Percentiles rank a stretch among this genome's conserved stretches.
Conservation (phyloP, 768 basidiomycete genomes). For the Steccherinum ochraceum region DNA sequence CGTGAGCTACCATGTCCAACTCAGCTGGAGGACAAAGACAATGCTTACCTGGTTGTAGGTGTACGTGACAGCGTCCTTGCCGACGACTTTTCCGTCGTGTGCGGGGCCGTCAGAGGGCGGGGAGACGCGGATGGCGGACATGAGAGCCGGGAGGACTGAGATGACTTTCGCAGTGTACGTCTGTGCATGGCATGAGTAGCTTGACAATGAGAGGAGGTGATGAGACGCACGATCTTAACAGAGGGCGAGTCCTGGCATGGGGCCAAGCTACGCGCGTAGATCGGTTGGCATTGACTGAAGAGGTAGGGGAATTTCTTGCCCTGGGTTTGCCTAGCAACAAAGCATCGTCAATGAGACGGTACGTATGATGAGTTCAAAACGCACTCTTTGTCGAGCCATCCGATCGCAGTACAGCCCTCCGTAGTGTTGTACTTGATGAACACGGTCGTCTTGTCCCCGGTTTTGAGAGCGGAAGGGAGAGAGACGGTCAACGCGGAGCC, state of each 20-base stretch:
- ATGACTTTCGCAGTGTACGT: constrained; percentile 80
- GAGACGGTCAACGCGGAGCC: constrained; percentile 67
- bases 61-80: constrained; percentile 69
- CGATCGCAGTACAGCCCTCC: constrained; percentile 65
- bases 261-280: constrained; percentile 73
- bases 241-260: constrained; percentile 89
- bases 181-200: constrained; percentile 35
- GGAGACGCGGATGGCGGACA: constrained; percentile 76
- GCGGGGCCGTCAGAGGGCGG: constrained; percentile 65
- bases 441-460: constrained; percentile 41
- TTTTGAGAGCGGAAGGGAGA: constrained; percentile 37
- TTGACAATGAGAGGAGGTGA: too few species aligned
- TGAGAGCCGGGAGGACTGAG: constrained; percentile 77
- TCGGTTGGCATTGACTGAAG: constrained; percentile 92
- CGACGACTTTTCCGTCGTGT: constrained; percentile 70
- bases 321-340: constrained; percentile 69
- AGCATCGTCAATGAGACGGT: too few species aligned
- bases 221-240: constrained; percentile 72
- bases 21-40: neutral
- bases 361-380: too few species aligned
- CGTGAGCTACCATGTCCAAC: too few species aligned
- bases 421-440: constrained; percentile 69
- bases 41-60: constrained; percentile 67
- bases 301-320: constrained; percentile 81
- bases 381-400: constrained; percentile 83